phyloP scores from a whole-genome alignment of 202 grass and related monocot species.

The Musa balbisiana region DNA sequence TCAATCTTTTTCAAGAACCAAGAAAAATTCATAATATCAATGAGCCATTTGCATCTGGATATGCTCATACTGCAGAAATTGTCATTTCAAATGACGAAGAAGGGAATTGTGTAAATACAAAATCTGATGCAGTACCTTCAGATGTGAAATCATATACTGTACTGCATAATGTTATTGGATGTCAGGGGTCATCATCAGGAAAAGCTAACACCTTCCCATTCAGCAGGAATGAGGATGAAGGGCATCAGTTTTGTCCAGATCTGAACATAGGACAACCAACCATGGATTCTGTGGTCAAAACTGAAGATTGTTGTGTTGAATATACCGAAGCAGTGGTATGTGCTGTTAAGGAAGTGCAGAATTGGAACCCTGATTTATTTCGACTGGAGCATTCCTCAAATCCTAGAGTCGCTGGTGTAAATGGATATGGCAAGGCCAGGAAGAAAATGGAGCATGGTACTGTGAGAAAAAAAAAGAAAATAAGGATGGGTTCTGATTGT shows the following conservation, averaged over 20 bases:
- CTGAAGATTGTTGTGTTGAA: background rate
- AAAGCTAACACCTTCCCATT: background rate
- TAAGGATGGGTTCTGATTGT: slow-evolving; percentile 27
- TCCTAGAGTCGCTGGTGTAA: slow-evolving; percentile 7
- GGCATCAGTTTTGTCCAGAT: slow-evolving; percentile 28
- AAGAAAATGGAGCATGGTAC: slow-evolving; percentile 16
- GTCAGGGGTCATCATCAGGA: background rate
- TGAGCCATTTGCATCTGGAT: background rate
- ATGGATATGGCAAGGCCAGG: slow-evolving; percentile 16
- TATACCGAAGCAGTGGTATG: background rate
- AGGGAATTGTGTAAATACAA: slow-evolving; percentile 13
- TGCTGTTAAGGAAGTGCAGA: slow-evolving; percentile 13
- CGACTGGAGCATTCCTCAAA: slow-evolving; percentile 25
- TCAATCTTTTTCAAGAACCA: background rate
- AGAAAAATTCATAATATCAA: background rate
- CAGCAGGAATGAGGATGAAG: background rate
- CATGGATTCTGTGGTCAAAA: slow-evolving; percentile 23
- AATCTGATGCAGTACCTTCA: background rate
- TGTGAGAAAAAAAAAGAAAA: slow-evolving; percentile 18
- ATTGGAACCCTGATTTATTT: slow-evolving; percentile 11
- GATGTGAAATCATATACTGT: background rate
- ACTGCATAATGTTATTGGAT: background rate
- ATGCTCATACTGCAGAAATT: background rate
- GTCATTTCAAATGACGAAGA: background rate
- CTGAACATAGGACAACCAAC: slow-evolving; percentile 34